These are phyloP conservation scores for Botrytis elliptica DNA, from an alignment of 2,329 filamentous ascomycete genomes.

Conservation along the genomic window DNA sequence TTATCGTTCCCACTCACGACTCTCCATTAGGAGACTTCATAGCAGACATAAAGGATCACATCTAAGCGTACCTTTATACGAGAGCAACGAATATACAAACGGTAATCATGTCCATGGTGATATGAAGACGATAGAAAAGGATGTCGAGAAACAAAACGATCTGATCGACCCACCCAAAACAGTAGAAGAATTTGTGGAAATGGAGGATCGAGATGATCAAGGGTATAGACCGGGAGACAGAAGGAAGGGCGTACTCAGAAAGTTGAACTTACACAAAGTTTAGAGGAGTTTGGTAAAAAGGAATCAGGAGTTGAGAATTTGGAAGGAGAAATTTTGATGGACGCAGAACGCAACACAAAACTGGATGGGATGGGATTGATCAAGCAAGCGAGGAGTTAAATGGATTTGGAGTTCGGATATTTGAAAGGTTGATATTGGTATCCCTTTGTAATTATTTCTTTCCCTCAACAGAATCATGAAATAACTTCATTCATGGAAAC, in stretches of 20 bases:
- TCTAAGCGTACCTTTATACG: constrained; percentile 27
- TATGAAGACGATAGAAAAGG: constrained; percentile 12
- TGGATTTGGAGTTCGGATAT: constrained; percentile 13
- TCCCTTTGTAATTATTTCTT: constrained; percentile 17
- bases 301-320: background rate
- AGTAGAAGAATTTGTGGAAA: constrained; percentile 10
- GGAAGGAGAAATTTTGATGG: background rate
- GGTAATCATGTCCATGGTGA: constrained; percentile 25
- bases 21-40: constrained; percentile 27
- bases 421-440: constrained; percentile 17
- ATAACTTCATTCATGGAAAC: constrained; percentile 9
- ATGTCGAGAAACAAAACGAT: constrained; percentile 12
- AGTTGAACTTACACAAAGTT: constrained; percentile 24
- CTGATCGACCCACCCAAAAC: constrained; percentile 15
- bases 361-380: background rate
- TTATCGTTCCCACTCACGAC: constrained; percentile 31
- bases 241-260: constrained; percentile 30
- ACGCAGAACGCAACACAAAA: constrained; percentile 7
- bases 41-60: constrained; percentile 22
- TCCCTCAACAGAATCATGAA: constrained; percentile 1
- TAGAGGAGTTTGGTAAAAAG: constrained; percentile 2
- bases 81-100: constrained; percentile 31
- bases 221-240: constrained; percentile 24
- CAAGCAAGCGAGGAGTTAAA: constrained; percentile 16
- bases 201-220: constrained; percentile 9